These are phyloP conservation scores for Boletellus sp. DNA, from an alignment of 768 basidiomycete species.

Conservation along the genomic window DNA sequence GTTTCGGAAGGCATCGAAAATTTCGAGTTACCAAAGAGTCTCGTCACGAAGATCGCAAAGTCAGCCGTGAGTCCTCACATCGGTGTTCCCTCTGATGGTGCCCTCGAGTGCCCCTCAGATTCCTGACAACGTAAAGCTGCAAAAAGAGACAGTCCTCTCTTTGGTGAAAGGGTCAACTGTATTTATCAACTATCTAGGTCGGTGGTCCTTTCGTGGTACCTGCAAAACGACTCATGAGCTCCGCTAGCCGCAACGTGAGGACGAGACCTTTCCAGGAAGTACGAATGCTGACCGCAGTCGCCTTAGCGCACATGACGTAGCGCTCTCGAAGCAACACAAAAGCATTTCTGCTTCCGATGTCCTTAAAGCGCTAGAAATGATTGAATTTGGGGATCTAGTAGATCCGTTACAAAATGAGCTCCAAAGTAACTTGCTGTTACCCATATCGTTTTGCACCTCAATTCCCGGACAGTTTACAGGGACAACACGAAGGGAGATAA, in stretches of 20 bases:
- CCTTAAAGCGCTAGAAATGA: slow-evolving; percentile 75
- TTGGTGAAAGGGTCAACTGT: slow-evolving; percentile 88
- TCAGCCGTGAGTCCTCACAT: slow-evolving; percentile 56
- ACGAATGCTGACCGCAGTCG: slow-evolving; percentile 4
- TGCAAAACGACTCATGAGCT: not conserved
- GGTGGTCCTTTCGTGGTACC: slow-evolving; percentile 17
- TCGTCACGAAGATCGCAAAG: slow-evolving; percentile 83
- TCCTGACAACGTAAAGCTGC: slow-evolving; percentile 80
- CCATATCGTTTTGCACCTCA: not conserved
- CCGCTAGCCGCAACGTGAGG: slow-evolving; percentile 45
- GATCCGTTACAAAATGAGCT: slow-evolving; percentile 63
- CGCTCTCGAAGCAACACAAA: slow-evolving; percentile 79
- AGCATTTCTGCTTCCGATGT: slow-evolving; percentile 89
- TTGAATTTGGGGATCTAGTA: slow-evolving; percentile 72
- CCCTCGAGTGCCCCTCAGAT: slow-evolving; percentile 46
- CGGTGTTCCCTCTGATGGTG: not conserved
- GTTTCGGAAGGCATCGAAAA: slow-evolving; percentile 85
- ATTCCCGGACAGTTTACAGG: slow-evolving; percentile 52
- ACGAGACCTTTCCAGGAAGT: not conserved
- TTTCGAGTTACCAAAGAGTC: slow-evolving; percentile 80
- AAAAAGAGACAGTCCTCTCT: slow-evolving; percentile 85
- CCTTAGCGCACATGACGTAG: slow-evolving; percentile 81
- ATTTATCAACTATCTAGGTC: slow-evolving; percentile 92
- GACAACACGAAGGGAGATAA: slow-evolving; percentile 62
- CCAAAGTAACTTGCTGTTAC: slow-evolving; percentile 37